Conservation (phyloP, 192 early-diverging fungal genomes). For the Coemansia sp. region DNA sequence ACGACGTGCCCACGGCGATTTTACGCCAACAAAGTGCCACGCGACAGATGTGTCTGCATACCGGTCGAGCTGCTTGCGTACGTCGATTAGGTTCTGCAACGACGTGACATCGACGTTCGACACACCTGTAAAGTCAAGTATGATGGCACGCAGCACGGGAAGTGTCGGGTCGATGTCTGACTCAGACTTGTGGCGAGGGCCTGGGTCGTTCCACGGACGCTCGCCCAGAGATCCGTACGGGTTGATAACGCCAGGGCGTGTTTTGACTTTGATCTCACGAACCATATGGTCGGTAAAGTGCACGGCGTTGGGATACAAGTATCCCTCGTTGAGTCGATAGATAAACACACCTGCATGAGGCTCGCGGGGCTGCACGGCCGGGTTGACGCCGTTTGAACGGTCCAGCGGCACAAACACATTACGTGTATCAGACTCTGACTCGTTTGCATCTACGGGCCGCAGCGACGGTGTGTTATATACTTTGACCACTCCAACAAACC, state of each 20-base stretch:
- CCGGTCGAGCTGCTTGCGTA: slow-evolving; percentile 58
- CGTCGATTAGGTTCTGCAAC: slow-evolving; percentile 70
- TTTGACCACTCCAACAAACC: slow-evolving; percentile 43
- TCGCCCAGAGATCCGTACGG: slow-evolving; percentile 51
- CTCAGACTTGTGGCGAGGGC: slow-evolving; percentile 46
- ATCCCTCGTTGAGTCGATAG: slow-evolving; percentile 52
- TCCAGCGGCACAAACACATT: slow-evolving; percentile 73
- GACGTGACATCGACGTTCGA: slow-evolving; percentile 80
- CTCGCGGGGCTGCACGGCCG: slow-evolving; percentile 23
- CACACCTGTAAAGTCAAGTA: slow-evolving; percentile 82
- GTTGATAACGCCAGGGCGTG: slow-evolving; percentile 48
- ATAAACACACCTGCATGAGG: slow-evolving; percentile 45
- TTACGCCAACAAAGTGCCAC: slow-evolving; percentile 59
- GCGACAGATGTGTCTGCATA: slow-evolving; percentile 53
- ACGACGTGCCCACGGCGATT: slow-evolving; percentile 43
- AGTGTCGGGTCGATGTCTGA: slow-evolving; percentile 40
- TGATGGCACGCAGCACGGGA: slow-evolving; percentile 65
- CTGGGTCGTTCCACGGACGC: slow-evolving; percentile 62
- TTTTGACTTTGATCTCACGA: slow-evolving; percentile 50
- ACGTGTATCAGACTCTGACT: slow-evolving; percentile 22
- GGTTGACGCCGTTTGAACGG: slow-evolving; percentile 38
- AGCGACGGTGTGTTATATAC: slow-evolving; percentile 25
- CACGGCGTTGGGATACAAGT: slow-evolving; percentile 52
- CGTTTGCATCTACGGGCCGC: background rate
- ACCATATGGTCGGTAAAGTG: slow-evolving; percentile 57